Conservation (phyloP, 1,284 basidiomycete species). For the Termitomyces sp. region DNA sequence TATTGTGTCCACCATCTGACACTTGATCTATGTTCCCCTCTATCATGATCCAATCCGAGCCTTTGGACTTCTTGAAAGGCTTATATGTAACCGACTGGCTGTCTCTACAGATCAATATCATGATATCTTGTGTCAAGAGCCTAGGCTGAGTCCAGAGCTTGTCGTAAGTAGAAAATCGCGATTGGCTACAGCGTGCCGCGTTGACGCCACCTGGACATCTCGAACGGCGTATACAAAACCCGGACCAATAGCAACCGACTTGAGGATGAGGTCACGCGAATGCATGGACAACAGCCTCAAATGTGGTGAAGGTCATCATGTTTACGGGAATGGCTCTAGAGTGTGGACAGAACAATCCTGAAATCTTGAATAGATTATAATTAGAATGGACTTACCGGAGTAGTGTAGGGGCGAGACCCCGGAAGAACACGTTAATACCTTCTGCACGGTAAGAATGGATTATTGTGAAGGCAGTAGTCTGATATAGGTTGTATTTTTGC, state of each 20-base stretch:
- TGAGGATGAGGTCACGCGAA: constrained; percentile 18
- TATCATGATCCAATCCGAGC: background rate
- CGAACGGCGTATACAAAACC: background rate
- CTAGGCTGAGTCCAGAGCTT: background rate
- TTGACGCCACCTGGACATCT: background rate
- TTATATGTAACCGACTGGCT: background rate
- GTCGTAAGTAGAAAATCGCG: background rate
- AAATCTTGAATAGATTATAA: constrained; percentile 17
- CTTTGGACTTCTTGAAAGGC: background rate
- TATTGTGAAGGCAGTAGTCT: constrained; percentile 52
- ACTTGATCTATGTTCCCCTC: background rate
- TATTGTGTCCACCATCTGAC: background rate
- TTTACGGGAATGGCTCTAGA: constrained; percentile 39
- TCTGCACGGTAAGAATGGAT: constrained; percentile 59
- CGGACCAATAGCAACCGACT: background rate
- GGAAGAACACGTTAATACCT: constrained; percentile 66
- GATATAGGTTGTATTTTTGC: constrained; percentile 40
- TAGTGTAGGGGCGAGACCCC: constrained; percentile 73
- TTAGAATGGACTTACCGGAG: constrained; percentile 47
- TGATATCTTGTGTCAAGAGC: background rate
- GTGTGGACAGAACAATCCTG: background rate
- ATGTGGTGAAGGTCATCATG: constrained; percentile 41
- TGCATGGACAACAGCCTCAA: constrained; percentile 32
- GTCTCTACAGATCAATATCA: background rate
- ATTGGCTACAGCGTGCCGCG: background rate